Evolutionary conservation across 2,329 filamentous ascomycete species (phyloP), one percentile per base, ranked within the genome.

Genomic region (Bipolaris zeicola): DNA sequence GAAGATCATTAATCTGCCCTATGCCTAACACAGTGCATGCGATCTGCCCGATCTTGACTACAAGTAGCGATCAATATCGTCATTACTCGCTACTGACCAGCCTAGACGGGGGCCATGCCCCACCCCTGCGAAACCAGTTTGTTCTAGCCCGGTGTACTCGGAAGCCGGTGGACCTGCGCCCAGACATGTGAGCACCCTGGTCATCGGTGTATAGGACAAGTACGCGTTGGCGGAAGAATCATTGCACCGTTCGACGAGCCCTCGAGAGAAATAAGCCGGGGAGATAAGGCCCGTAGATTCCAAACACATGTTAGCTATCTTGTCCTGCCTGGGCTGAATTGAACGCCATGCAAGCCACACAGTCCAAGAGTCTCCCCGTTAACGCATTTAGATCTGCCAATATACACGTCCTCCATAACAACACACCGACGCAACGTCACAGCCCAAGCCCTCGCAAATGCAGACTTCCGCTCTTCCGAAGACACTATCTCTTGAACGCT

Each of bases 401-500:
- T 52, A 60, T 43, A 55, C 53, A 50, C 48, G 7, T 26, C 51
- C 26, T 28, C 16, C 22, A 16, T 28, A 48, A 28, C 38, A 47
- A 54, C 41, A 49, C 31, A 20, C 37, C 38, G 51, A 38, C 38
- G 43, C 39, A 39, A 41, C 20, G 33, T 37, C 36, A 49, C 20
- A 50, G 36, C 14, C 50, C 42, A 38, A 63, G 48, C 16, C 48
- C 49, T 22, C 57, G 51, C 14, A 64, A 41, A 43, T 60, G 52
- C 13, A 52, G 54, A 51, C 62, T 64, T 11, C 50, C 60, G 41
- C 62, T 64, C 41, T 56, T 64, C 45, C 52, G 60, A 34, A 64
- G 54, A 58, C 34, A 55, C 61, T 66, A 72, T 51, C 62, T 65
- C 42, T 70, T 62, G 52, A 76, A 75, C 16, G 71, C 72, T 31